phyloP scores from a whole-genome alignment of 2,329 filamentous ascomycete species.

The Cercospora zeina region DNA sequence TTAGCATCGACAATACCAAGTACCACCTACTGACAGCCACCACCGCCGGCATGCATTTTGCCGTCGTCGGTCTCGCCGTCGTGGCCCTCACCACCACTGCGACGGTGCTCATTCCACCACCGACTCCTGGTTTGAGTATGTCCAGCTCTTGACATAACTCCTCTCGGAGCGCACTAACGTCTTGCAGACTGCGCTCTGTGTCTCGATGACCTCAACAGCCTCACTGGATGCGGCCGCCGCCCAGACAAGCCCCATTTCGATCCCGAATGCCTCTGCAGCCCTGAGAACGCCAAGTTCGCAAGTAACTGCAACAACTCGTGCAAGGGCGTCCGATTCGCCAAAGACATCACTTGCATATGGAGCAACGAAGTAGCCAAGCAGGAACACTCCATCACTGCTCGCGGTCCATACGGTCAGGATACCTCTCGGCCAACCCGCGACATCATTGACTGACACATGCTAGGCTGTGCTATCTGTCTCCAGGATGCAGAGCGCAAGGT shows the following conservation, averaged over 20 bases:
- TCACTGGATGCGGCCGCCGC: not conserved
- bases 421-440: not conserved
- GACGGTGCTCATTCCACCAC: not conserved
- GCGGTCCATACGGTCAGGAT: not conserved
- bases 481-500: not conserved
- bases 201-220: not conserved
- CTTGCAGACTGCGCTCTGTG: slow-evolving; percentile 4
- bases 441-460: not conserved
- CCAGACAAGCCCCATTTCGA: not conserved
- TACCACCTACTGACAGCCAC: not conserved
- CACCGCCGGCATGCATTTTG: slow-evolving; percentile 11
- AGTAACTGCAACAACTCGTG: not conserved
- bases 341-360: not conserved
- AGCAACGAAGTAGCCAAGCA: not conserved
- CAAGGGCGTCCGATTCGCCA: not conserved
- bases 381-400: not conserved
- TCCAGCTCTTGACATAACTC: not conserved
- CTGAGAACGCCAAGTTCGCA: not conserved
- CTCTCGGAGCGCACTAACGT: not conserved
- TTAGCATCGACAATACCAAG: slow-evolving; percentile 12
- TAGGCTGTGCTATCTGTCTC: slow-evolving; percentile 1
- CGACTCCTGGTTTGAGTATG: not conserved
- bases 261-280: slow-evolving; percentile 7
- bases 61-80: slow-evolving; percentile 1
- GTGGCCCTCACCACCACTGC: not conserved